phyloP scores from a whole-genome alignment of 2,329 filamentous ascomycete species.

The Hypoxylon sp. region DNA sequence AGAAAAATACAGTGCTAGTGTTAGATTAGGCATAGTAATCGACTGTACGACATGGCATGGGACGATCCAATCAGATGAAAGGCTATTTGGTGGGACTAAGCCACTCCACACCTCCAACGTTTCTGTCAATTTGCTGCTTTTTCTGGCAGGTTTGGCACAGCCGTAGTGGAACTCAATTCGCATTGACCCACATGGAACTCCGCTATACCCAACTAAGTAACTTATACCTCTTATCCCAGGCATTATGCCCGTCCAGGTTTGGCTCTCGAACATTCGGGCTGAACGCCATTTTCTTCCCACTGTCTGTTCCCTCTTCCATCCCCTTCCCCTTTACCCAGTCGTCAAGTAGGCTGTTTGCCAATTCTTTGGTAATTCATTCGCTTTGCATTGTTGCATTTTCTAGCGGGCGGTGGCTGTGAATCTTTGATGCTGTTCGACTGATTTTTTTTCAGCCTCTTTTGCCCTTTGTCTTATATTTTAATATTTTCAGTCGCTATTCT shows the following conservation, averaged over 20 bases:
- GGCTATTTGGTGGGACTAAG: constrained; percentile 3
- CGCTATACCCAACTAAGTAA: constrained; percentile 31
- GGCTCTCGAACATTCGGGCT: constrained; percentile 34
- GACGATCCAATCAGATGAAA: constrained; percentile 28
- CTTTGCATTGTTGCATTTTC: constrained; percentile 36
- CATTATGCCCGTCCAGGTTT: constrained; percentile 1
- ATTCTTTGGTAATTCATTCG: constrained; percentile 37
- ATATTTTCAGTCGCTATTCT: constrained; percentile 37
- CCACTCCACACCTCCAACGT: constrained; percentile 13
- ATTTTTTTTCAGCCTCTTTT: constrained; percentile 20
- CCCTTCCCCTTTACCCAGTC: constrained; percentile 8
- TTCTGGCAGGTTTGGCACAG: constrained; percentile 26
- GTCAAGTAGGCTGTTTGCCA: constrained; percentile 15
- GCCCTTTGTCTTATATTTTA: constrained; percentile 36
- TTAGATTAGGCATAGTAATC: constrained; percentile 6
- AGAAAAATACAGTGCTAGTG: constrained; percentile 17
- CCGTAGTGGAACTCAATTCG: constrained; percentile 31
- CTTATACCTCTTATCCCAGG: constrained; percentile 5
- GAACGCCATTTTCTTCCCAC: constrained; percentile 25
- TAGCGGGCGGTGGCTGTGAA: constrained; percentile 38
- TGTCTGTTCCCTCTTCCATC: constrained; percentile 7
- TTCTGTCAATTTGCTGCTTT: constrained; percentile 25
- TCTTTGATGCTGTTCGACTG: constrained; percentile 31
- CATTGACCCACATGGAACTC: constrained; percentile 19
- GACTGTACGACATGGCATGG: constrained; percentile 25